Evolutionary conservation across 176 grass and related monocot species (phyloP), one percentile per base, ranked within the genome.

Genomic region (Phoenix roebelenii): DNA sequence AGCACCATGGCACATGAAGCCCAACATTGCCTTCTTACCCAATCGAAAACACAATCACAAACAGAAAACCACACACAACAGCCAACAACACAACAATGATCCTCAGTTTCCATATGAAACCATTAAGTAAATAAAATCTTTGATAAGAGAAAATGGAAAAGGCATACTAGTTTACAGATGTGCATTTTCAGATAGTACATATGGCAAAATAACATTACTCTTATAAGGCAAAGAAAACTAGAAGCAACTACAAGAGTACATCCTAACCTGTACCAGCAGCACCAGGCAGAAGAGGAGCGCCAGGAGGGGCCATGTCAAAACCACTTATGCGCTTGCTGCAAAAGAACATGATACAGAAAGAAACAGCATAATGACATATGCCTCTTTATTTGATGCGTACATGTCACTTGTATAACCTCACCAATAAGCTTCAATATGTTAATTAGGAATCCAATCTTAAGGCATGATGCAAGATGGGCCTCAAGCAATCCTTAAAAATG

Each of bases 41-140:
- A 71, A 22, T 63, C 4, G 70, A 63, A 63, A 63, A 73, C 29
- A 60, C n/a, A 73, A 51, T 72, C 44, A 63, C 59, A 73, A 19
- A 54, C 49, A 73, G 50, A 54, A 50, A 51, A 73, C 58, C 35
- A 60, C 50, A 73, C 56, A 73, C 59, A 73, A 73, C 70, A 73
- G 70, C 70, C 70, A 73, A 73, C 68, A 63, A 73, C 70, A 73
- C 59, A 73, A 73, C 50, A 73, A 73, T 63, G 59, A 18, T 73
- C 51, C 51, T 73, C 70, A 73, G 70, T 73, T 63, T 73, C 59
- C 70, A 73, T 63, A 73, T 24, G 25, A 73, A 54, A 73, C 63
- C 3, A 62, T 61, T 32, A 63, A 71, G 28, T 17, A 23, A 55
- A 55, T 44, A 73, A 63, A 39, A 23, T 44, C 1, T 44, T 44